phyloP scores from a whole-genome alignment of 768 basidiomycete genomes.

The Termitomyces sp. region DNA sequence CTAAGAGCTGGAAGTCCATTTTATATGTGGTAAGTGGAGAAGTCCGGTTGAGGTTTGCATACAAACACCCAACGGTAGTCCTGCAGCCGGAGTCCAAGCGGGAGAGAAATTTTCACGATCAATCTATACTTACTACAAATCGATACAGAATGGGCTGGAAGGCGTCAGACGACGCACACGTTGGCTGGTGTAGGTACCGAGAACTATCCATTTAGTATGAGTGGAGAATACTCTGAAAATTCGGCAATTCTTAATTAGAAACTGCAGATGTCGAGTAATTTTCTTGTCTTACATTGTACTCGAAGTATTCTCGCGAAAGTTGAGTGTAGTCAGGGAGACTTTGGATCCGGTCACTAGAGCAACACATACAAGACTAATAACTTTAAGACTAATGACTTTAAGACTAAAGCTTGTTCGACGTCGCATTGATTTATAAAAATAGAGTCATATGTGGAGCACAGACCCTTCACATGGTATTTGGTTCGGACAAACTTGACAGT shows the following conservation, averaged over 20 bases:
- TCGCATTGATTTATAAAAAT: background rate
- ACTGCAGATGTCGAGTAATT: background rate
- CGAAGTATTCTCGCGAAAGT: no score
- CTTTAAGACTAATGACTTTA: no score
- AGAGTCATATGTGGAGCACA: background rate
- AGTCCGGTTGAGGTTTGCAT: slow-evolving; percentile 1
- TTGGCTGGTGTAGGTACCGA: background rate
- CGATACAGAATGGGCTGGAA: background rate
- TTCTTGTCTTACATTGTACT: background rate
- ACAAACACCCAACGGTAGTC: background rate
- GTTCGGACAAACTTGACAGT: background rate
- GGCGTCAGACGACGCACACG: background rate
- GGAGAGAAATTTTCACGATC: background rate
- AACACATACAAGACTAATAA: background rate
- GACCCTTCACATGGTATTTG: background rate
- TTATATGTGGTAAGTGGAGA: background rate
- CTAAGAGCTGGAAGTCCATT: background rate
- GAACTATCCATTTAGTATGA: background rate
- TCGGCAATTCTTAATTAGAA: background rate
- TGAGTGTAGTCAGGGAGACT: background rate
- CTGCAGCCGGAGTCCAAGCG: background rate
- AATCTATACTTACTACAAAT: background rate
- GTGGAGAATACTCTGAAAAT: background rate
- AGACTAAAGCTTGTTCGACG: no score
- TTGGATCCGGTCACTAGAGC: background rate